Conservation (phyloP, 257 asterid genomes). For the Primulina huaijiensis region DNA sequence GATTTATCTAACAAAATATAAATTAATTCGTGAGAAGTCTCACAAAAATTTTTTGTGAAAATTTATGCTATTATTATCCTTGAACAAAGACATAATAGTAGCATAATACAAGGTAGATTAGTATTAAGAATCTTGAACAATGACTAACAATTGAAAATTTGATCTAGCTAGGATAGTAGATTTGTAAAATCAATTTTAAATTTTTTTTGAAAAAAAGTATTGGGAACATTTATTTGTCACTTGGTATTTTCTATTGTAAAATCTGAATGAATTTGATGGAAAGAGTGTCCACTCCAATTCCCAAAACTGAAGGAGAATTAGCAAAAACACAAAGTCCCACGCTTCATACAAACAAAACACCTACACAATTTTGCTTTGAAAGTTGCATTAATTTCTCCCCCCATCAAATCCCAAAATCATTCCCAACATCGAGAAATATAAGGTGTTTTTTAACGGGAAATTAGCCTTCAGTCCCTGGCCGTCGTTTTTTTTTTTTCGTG, state of each 20-base stretch:
- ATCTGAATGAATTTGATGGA: slow-evolving; percentile 21
- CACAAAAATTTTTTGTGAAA: too few species aligned
- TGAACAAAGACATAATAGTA: too few species aligned
- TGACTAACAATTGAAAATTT: too few species aligned
- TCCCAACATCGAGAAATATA: not conserved
- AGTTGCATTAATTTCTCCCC: slow-evolving; percentile 20
- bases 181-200: not conserved
- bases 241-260: not conserved
- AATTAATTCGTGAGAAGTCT: too few species aligned
- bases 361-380: slow-evolving; percentile 28
- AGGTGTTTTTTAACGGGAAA: too few species aligned
- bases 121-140: too few species aligned
- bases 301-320: slow-evolving; percentile 38
- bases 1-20: too few species aligned
- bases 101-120: too few species aligned
- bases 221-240: not conserved
- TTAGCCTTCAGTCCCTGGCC: too few species aligned
- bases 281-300: slow-evolving; percentile 38
- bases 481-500: too few species aligned
- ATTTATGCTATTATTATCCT: too few species aligned
- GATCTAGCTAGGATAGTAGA: not conserved
- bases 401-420: slow-evolving; percentile 52
- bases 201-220: too few species aligned
- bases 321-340: slow-evolving; percentile 38
- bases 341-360: slow-evolving; percentile 33